Evolutionary conservation across 108 stramenopile species (phyloP).

Genomic region (Mediolabrus comicus): DNA sequence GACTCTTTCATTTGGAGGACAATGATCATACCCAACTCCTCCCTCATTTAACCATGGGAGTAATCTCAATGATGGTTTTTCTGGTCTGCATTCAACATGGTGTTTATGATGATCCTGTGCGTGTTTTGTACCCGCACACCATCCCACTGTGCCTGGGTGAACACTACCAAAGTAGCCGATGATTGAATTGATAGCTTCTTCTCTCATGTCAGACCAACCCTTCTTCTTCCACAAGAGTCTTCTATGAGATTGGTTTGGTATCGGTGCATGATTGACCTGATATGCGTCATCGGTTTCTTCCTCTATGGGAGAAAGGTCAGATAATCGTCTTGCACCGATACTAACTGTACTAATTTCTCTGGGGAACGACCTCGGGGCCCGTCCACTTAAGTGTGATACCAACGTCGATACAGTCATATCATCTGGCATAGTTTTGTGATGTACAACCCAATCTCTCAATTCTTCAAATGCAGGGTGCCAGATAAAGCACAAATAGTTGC

Average conservation of each 20-base stretch:
- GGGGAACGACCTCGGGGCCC: constrained; percentile 70
- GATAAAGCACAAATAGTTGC: constrained; percentile 80
- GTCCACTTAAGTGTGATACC: constrained; percentile 74
- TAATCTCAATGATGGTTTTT: constrained; percentile 41
- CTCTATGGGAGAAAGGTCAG: background rate
- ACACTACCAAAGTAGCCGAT: constrained; percentile 82
- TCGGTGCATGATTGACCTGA: background rate
- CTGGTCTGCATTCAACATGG: constrained; percentile 39
- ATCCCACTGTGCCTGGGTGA: constrained; percentile 79
- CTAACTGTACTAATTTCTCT: constrained; percentile 29
- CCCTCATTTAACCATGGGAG: constrained; percentile 43
- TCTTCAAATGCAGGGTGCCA: constrained; percentile 88
- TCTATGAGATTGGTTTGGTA: constrained; percentile 43
- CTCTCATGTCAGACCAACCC: constrained; percentile 70
- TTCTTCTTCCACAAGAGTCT: constrained; percentile 58
- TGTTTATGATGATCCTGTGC: constrained; percentile 28
- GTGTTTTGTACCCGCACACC: constrained; percentile 78
- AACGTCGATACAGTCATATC: constrained; percentile 85
- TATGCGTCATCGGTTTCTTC: background rate
- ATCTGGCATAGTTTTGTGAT: constrained; percentile 84
- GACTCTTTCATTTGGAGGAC: constrained; percentile 15
- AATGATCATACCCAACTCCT: constrained; percentile 34
- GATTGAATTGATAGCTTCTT: constrained; percentile 75
- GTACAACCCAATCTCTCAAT: constrained; percentile 61
- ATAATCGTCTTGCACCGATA: constrained; percentile 8